phyloP scores from a whole-genome alignment of 2,329 filamentous ascomycete genomes.

The Leptoxyphium fumago region DNA sequence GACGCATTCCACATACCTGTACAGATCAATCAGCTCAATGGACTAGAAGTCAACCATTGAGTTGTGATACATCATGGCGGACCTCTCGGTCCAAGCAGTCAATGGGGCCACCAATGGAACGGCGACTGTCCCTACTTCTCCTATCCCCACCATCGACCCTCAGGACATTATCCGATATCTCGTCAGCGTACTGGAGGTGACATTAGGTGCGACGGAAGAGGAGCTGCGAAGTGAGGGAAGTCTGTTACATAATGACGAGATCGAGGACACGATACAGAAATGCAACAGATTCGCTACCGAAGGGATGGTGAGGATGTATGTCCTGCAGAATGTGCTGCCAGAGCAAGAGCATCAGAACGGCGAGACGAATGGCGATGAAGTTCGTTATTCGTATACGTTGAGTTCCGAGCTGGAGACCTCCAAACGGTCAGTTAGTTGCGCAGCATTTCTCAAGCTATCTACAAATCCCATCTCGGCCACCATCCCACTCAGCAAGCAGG shows the following conservation, averaged over 20 bases:
- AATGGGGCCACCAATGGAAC: slow-evolving; percentile 21
- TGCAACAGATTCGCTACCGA: slow-evolving; percentile 84
- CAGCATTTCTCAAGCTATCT: slow-evolving; percentile 81
- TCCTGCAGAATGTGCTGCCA: slow-evolving; percentile 61
- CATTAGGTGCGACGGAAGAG: slow-evolving; percentile 40
- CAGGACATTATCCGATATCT: slow-evolving; percentile 35
- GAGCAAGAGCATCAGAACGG: slow-evolving; percentile 38
- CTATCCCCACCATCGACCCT: slow-evolving; percentile 25
- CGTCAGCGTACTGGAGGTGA: slow-evolving; percentile 32
- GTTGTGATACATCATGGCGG: slow-evolving; percentile 18
- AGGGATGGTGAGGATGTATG: slow-evolving; percentile 73
- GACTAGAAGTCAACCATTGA: background rate
- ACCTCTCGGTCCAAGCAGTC: slow-evolving; percentile 20
- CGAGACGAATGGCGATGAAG: slow-evolving; percentile 17
- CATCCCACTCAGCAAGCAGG: slow-evolving; percentile 69
- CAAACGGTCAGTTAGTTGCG: slow-evolving; percentile 66
- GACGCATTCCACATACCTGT: no score
- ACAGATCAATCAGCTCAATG: background rate
- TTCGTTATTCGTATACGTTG: slow-evolving; percentile 58
- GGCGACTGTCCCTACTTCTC: slow-evolving; percentile 11
- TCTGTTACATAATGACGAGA: slow-evolving; percentile 58
- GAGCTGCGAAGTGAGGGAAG: slow-evolving; percentile 74
- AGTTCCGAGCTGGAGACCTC: slow-evolving; percentile 69
- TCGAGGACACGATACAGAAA: slow-evolving; percentile 69
- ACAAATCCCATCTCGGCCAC: slow-evolving; percentile 64